These are phyloP conservation scores for Colletotrichum higginsianum DNA, from an alignment of 2,329 filamentous ascomycete species.

Conservation along the genomic window DNA sequence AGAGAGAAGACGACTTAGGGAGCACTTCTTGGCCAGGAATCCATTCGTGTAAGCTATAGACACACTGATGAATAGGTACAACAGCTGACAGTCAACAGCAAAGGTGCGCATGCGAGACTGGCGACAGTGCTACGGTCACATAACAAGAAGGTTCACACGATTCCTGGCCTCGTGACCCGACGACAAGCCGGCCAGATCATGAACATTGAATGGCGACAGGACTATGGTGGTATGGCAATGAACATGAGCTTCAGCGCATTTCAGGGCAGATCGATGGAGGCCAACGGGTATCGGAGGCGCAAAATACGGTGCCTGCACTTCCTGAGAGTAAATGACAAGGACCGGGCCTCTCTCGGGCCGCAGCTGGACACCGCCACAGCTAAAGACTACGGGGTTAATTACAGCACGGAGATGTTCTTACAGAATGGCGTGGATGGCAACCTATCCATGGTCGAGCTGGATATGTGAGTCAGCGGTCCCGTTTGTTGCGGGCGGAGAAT, in stretches of 20 bases:
- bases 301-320: constrained; percentile 26
- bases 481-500: neutral
- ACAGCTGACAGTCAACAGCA: neutral
- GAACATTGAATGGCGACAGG: constrained; percentile 32
- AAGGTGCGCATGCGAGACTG: constrained; percentile 14
- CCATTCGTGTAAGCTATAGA: constrained; percentile 3
- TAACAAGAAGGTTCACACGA: constrained; percentile 3
- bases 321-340: neutral
- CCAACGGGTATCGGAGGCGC: constrained; percentile 26
- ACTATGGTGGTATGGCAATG: constrained; percentile 5
- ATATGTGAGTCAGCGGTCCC: constrained; percentile 28
- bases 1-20: neutral
- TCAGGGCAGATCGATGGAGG: constrained; percentile 25
- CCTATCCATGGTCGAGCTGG: constrained; percentile 29
- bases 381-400: neutral
- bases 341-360: neutral
- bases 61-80: neutral
- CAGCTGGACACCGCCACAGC: neutral
- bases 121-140: neutral
- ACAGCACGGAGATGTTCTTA: constrained; percentile 24
- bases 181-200: constrained; percentile 33
- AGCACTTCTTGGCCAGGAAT: neutral
- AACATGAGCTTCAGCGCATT: constrained; percentile 32
- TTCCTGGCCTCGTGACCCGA: constrained; percentile 24
- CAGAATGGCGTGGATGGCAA: neutral